phyloP scores from a whole-genome alignment of 2,329 filamentous ascomycete genomes.

The Colletotrichum orchidophilum region DNA sequence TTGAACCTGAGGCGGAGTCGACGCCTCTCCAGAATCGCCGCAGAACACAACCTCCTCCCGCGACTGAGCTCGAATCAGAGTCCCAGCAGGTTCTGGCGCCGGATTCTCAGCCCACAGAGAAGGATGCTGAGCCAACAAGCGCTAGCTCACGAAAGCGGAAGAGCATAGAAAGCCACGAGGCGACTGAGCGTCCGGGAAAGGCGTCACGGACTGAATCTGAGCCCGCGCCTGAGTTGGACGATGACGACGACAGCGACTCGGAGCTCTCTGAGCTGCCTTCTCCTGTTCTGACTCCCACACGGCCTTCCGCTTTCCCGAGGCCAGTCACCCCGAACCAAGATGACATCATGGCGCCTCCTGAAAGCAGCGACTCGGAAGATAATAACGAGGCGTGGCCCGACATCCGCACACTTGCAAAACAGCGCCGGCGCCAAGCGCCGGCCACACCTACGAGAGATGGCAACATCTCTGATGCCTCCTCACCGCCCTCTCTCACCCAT shows the following conservation, averaged over 20 bases:
- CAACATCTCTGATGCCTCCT: constrained; percentile 65
- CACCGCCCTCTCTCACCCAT: constrained; percentile 72
- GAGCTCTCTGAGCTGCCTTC: constrained; percentile 49
- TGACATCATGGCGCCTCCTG: constrained; percentile 63
- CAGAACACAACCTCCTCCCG: constrained; percentile 46
- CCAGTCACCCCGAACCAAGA: constrained; percentile 58
- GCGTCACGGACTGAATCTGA: constrained; percentile 40
- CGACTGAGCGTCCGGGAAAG: constrained; percentile 49
- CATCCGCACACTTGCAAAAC: constrained; percentile 59
- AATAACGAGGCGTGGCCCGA: constrained; percentile 61
- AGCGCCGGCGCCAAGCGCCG: constrained; percentile 48
- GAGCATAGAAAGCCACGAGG: constrained; percentile 56
- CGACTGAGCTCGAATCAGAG: constrained; percentile 18
- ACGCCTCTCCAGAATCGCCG: constrained; percentile 66
- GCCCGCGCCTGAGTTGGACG: constrained; percentile 37
- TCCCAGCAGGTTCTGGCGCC: constrained; percentile 38
- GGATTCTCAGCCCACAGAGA: constrained; percentile 39
- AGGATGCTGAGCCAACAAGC: constrained; percentile 37
- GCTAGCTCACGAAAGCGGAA: constrained; percentile 64
- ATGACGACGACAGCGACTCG: constrained; percentile 40
- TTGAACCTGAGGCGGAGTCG: constrained; percentile 72
- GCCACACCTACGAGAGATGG: constrained; percentile 50
- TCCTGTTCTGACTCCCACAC: constrained; percentile 41
- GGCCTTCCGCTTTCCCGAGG: constrained; percentile 39
- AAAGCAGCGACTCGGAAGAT: constrained; percentile 60